phyloP scores from a whole-genome alignment of 2,329 filamentous ascomycete species.

The Lasiodiplodia sp. region DNA sequence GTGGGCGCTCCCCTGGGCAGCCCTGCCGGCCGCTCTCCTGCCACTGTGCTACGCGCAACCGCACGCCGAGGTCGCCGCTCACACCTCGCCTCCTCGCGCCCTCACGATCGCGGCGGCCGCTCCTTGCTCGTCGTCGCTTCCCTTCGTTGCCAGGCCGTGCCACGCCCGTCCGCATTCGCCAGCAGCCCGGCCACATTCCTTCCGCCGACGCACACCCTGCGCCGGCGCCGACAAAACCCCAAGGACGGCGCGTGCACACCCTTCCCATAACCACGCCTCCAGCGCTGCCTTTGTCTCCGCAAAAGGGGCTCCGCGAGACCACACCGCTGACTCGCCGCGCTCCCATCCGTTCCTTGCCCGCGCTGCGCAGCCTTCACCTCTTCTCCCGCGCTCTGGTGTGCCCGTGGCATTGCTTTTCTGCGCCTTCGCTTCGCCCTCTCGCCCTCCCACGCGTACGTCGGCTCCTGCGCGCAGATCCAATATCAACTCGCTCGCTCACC shows the following conservation, averaged over 20 bases:
- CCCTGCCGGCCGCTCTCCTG: neutral
- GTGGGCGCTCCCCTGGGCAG: constrained; percentile 1
- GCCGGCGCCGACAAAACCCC: constrained; percentile 26
- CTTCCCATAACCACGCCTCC: constrained; percentile 22
- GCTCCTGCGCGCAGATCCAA: constrained; percentile 30
- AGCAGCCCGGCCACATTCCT: constrained; percentile 25
- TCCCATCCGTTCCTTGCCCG: constrained; percentile 19
- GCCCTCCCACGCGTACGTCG: constrained; percentile 26
- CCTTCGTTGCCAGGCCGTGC: constrained; percentile 21
- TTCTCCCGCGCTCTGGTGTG: constrained; percentile 30
- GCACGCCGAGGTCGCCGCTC: constrained; percentile 20
- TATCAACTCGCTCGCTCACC: constrained; percentile 32
- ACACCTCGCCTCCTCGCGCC: neutral
- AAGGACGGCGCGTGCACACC: constrained; percentile 21
- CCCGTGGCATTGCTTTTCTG: constrained; percentile 17
- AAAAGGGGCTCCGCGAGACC: constrained; percentile 29
- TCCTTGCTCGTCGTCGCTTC: constrained; percentile 19
- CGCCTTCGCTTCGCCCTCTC: constrained; percentile 5
- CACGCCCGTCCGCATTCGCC: constrained; percentile 5
- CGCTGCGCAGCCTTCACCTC: constrained; percentile 21
- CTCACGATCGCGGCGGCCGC: constrained; percentile 14
- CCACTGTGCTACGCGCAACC: constrained; percentile 8
- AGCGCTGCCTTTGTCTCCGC: constrained; percentile 23
- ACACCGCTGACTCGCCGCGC: constrained; percentile 28
- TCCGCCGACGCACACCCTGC: constrained; percentile 27